Evolutionary conservation across 331 rosid genomes (phyloP).

Genomic region (Malus hybrid): DNA sequence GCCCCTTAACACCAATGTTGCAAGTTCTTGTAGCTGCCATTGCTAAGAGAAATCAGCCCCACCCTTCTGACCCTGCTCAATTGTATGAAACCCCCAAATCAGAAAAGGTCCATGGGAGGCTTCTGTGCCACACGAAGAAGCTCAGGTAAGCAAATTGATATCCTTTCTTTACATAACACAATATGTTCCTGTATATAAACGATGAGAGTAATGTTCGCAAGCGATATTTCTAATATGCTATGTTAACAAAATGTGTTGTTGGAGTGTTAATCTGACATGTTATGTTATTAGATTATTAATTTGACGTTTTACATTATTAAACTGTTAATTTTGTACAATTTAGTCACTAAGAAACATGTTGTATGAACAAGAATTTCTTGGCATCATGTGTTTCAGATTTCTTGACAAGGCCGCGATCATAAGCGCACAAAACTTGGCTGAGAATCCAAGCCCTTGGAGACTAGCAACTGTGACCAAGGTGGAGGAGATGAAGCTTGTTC

Average conservation of each 20-base stretch:
- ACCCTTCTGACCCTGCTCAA: constrained; percentile 46
- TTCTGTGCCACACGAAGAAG: constrained; percentile 59
- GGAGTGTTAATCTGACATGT: background rate
- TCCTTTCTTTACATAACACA: background rate
- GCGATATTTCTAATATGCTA: background rate
- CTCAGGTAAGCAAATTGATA: constrained; percentile 46
- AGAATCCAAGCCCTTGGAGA: constrained; percentile 63
- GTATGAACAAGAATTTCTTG: background rate
- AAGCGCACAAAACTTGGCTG: constrained; percentile 16
- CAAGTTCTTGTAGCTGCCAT: constrained; percentile 82
- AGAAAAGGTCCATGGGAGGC: constrained; percentile 27
- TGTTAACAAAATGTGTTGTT: background rate
- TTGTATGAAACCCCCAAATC: constrained; percentile 51
- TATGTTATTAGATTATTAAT: background rate
- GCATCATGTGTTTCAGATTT: constrained; percentile 39
- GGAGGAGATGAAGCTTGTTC: constrained; percentile 84
- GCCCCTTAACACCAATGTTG: constrained; percentile 83
- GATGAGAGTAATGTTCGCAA: background rate
- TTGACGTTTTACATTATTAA: background rate
- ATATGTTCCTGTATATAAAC: background rate
- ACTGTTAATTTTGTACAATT: background rate
- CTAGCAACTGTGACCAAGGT: constrained; percentile 62
- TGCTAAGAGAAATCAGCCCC: constrained; percentile 53
- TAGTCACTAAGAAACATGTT: too few relatives aligned
- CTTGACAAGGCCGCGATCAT: constrained; percentile 82